Evolutionary conservation across 495 filamentous ascomycete genomes (phyloP), one percentile per base, ranked within the genome.

Genomic region (Penicillium dipodomyicola): DNA sequence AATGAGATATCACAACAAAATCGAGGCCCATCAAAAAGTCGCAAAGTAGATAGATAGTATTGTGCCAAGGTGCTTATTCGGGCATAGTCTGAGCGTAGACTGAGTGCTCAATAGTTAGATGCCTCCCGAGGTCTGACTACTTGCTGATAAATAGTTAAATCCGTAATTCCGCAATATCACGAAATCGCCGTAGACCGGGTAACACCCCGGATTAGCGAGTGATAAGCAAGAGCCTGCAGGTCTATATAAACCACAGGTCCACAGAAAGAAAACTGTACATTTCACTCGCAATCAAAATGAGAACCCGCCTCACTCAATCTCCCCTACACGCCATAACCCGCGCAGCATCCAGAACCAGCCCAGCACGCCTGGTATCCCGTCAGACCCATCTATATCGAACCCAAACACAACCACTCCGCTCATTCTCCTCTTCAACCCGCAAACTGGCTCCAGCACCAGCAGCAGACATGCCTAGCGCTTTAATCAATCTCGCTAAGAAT

Each of bases 401-500:
- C 17, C 37, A 37, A 49, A 11, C 19, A 22, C 49, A 51, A 51
- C 15, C 5, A 23, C 15, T 3, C 4, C 40, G 40, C 44, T 17
- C 56, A 11, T 58, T 54, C 29, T 14, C 54, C 15, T 54, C 48
- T 17, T 41, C 49, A 20, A 32, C 35, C 10, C 40, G 46, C 27
- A 56, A 41, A 11, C n/a, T 56, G 27, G 41, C 11, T 9, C 10
- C 15, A 39, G 0, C 15, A 7, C n/a, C 56, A 44, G 39, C 56
- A 56, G 52, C 62, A 52, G 65, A 62, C 52, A 65, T 69, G 45
- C 50, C 65, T 29, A 67, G 67, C 30, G 42, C 65, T 46, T 73
- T 80, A 51, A 58, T 79, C 54, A 57, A 70, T 12, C 64, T 76
- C 10, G 74, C 72, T 55, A 65, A 76, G 59, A 48, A 58, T 59